phyloP scores from a whole-genome alignment of 2,329 filamentous ascomycete species.

The Penicillium glabrum region DNA sequence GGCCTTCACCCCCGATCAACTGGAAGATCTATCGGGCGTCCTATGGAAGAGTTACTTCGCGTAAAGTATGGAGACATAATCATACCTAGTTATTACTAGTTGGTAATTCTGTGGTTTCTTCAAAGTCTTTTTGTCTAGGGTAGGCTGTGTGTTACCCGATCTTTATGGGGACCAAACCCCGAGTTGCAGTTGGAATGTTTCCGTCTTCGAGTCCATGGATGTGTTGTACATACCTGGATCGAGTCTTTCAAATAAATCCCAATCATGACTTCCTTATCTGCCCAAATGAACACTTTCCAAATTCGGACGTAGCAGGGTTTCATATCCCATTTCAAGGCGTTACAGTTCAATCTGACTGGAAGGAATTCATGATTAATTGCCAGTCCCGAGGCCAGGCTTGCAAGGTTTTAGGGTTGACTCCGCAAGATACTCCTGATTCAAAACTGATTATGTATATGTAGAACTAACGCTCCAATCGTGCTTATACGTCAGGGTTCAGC shows the following conservation, averaged over 20 bases:
- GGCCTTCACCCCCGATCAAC: constrained; percentile 84
- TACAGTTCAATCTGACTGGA: too few species aligned
- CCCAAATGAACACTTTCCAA: background rate
- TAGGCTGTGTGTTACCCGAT: background rate
- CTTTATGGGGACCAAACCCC: background rate
- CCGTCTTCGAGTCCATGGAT: background rate
- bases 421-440: background rate
- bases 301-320: too few species aligned
- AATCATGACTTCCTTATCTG: background rate
- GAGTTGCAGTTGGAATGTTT: background rate
- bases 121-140: background rate
- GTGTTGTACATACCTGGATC: constrained; percentile 12
- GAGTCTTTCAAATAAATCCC: background rate
- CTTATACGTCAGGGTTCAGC: background rate
- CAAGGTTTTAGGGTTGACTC: too few species aligned
- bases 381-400: too few species aligned
- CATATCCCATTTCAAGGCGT: too few species aligned
- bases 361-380: too few species aligned
- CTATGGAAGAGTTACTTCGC: constrained; percentile 99
- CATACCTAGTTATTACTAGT: background rate
- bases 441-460: background rate
- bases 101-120: background rate
- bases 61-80: constrained; percentile 41
- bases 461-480: background rate
- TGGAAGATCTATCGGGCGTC: constrained; percentile 93